A percentile compares a stretch with the other conserved stretches of the same genome.
Conservation (phyloP, 2,329 filamentous ascomycete genomes). For the Sodiomyces alkalinus region DNA sequence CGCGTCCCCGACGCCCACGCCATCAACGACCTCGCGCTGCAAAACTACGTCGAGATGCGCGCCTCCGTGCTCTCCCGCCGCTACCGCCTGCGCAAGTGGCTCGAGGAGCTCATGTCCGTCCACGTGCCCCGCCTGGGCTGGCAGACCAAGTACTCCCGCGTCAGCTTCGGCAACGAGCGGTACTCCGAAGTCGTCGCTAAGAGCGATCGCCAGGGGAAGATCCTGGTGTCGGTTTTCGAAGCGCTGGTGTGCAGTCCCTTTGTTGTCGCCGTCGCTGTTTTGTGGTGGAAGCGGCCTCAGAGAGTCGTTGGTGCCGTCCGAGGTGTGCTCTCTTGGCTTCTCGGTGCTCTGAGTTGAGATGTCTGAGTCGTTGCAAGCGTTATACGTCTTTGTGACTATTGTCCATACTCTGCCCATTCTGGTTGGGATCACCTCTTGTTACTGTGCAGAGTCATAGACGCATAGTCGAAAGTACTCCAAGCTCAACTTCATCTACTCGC, state of each 20-base stretch:
- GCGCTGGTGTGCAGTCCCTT: constrained; percentile 6
- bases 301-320: no score
- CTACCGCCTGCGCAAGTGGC: constrained; percentile 67
- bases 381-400: no score
- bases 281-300: constrained; percentile 9
- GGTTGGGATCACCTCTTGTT: no score
- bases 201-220: constrained; percentile 52
- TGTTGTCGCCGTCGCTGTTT: constrained; percentile 3
- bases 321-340: no score
- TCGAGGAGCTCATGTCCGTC: constrained; percentile 72
- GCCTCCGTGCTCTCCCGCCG: constrained; percentile 62
- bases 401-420: no score
- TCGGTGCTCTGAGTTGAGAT: no score
- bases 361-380: no score
- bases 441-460: no score
- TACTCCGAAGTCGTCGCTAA: constrained; percentile 69
- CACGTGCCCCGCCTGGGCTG: constrained; percentile 68
- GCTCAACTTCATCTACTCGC: no score
- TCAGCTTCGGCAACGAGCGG: constrained; percentile 85
- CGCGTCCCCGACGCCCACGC: constrained; percentile 68
- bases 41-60: constrained; percentile 93
- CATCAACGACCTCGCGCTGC: constrained; percentile 81
- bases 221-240: constrained; percentile 27
- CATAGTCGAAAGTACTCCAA: no score
- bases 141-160: constrained; percentile 80